Evolutionary conservation across 306 rosid genomes (phyloP), one percentile per base, ranked within the genome.

Genomic region (Cucumis hystrix): DNA sequence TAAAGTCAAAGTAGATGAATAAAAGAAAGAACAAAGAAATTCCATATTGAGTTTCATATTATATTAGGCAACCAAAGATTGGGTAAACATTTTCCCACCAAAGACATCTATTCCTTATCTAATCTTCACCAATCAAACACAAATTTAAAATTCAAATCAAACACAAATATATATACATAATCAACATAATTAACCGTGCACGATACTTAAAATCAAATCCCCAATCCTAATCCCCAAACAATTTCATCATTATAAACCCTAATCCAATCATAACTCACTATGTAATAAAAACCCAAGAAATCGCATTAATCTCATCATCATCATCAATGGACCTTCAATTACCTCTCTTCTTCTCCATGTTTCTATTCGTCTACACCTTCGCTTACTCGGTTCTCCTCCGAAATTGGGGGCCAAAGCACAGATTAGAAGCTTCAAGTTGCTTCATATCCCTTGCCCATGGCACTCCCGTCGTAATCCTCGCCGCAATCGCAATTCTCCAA

Each of bases 401-500:
- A 43, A 81, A 18, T 69, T 83, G 91, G 89, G 80, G 74, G 73
- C 82, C 87, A 0, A 80, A 85, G 62, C 83, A 45, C 15, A 52
- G 82, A 10, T 59, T 80, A 4, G 89, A 80, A 45, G 89, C 87
- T 23, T 71, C 91, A 4, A 85, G 91, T 75, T 85, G 89, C 76
- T 18, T 86, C 11, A 79, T 80, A 68, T 88, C 91, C n/a, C 79
- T 88, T 33, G 86, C 82, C 57, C 89, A 88, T 35, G 86, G 89
- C 61, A 73, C 84, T 25, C 84, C 89, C 0, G 86, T 82, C 3
- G 84, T 83, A 10, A 2, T 81, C 59, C 72, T 88, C 80, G 85
- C 91, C 14, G 28, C 77, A 56, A 74, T 52, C 37, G 82, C 84
- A 45, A 40, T 82, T 15, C 35, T 55, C 6, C 69, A 39, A 28